These are phyloP conservation scores for Chlorella sp. DNA, from an alignment of 139 green algal species.

Conservation along the genomic window DNA sequence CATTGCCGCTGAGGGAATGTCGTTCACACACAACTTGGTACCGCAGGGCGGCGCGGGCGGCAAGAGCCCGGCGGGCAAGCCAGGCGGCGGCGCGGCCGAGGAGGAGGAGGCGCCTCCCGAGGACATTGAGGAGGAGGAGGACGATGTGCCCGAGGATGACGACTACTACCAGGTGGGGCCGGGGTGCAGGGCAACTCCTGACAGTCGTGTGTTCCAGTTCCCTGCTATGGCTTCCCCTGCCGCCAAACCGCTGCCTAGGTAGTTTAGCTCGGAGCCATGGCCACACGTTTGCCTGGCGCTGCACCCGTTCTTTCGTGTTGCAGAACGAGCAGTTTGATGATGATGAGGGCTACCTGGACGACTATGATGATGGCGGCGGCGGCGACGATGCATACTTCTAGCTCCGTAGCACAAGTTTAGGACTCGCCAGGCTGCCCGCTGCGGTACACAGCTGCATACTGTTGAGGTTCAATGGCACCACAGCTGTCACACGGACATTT, in stretches of 20 bases:
- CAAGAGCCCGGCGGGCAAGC: neutral
- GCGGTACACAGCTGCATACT: too few species aligned
- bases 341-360: slow-evolving; percentile 41
- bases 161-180: slow-evolving; percentile 40
- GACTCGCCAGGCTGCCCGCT: too few species aligned
- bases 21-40: neutral
- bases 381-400: slow-evolving; percentile 14
- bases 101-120: slow-evolving; percentile 5
- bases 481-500: too few species aligned
- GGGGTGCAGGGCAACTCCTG: too few species aligned
- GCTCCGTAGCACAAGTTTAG: neutral
- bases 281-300: neutral
- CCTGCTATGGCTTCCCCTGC: too few species aligned
- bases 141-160: slow-evolving; percentile 24
- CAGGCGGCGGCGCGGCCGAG: neutral
- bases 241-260: too few species aligned
- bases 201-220: too few species aligned
- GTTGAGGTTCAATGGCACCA: too few species aligned
- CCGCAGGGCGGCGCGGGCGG: slow-evolving; percentile 1
- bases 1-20: too few species aligned
- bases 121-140: slow-evolving; percentile 39
- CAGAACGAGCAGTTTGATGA: slow-evolving; percentile 36
- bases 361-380: slow-evolving; percentile 32
- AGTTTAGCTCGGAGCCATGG: too few species aligned
- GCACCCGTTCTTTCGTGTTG: too few species aligned